Conservation (phyloP, 768 basidiomycete genomes). For the Tubosaeta brunneosetosa region DNA sequence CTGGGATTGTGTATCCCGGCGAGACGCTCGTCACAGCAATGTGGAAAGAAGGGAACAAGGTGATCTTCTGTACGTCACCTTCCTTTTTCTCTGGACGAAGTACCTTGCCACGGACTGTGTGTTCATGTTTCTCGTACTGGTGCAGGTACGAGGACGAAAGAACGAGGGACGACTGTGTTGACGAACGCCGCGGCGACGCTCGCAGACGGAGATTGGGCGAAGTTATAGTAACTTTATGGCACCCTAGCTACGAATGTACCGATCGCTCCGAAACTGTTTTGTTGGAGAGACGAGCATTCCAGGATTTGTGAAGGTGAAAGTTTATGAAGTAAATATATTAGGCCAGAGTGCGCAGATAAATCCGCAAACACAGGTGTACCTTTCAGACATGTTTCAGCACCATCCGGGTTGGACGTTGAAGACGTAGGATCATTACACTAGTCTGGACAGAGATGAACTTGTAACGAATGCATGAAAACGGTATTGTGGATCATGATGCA, state of each 20-base stretch:
- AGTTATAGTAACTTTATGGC: constrained; percentile 37
- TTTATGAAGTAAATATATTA: no score
- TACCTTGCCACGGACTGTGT: not conserved
- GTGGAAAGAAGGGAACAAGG: constrained; percentile 94
- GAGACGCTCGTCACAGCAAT: constrained; percentile 94
- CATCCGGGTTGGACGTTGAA: not conserved
- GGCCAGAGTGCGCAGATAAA: not conserved
- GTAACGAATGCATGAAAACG: not conserved
- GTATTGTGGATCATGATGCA: not conserved
- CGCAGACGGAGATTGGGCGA: constrained; percentile 49
- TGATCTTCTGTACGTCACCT: constrained; percentile 79
- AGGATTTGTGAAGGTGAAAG: no score
- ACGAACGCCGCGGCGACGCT: constrained; percentile 82
- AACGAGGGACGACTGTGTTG: constrained; percentile 66
- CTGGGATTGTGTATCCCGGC: constrained; percentile 89
- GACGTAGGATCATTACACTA: not conserved
- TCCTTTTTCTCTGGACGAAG: not conserved
- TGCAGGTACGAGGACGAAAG: constrained; percentile 86
- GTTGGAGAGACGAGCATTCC: not conserved
- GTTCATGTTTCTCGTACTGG: not conserved
- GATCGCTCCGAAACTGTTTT: not conserved
- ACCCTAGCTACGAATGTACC: no score
- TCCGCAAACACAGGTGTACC: not conserved
- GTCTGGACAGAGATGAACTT: not conserved
- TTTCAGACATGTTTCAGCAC: not conserved